A percentile compares a stretch with the other conserved stretches of the same genome.
Evolutionary conservation across 352 stramenopile genomes (phyloP).

Genomic region (Phytophthora sp.): DNA sequence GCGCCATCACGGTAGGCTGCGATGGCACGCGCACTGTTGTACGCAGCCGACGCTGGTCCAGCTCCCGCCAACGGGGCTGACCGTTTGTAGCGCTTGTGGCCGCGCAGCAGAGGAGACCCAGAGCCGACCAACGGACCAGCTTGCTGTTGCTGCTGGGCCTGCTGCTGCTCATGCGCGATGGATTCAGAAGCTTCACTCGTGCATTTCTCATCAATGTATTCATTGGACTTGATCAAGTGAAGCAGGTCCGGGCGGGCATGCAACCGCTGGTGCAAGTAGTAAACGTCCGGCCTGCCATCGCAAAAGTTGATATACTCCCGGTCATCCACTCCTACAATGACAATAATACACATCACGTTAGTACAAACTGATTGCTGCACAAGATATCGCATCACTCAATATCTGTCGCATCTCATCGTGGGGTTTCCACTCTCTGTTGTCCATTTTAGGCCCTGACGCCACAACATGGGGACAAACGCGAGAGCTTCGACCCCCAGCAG

Average conservation of each 20-base stretch:
- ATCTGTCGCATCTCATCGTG: constrained; percentile 21
- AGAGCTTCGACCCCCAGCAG: constrained; percentile 26
- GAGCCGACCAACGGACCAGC: constrained; percentile 33
- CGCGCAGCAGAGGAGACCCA: constrained; percentile 35
- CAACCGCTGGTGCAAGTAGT: constrained; percentile 80
- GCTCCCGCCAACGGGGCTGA: constrained; percentile 32
- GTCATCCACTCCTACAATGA: constrained; percentile 66
- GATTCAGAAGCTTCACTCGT: constrained; percentile 64
- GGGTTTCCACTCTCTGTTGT: constrained; percentile 10
- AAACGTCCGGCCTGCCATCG: constrained; percentile 74
- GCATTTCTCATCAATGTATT: constrained; percentile 83
- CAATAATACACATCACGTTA: constrained; percentile 24
- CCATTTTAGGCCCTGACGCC: not conserved
- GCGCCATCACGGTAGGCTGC: constrained; percentile 25
- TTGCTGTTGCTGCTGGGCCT: constrained; percentile 34
- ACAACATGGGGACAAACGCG: not conserved
- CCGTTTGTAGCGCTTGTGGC: constrained; percentile 76
- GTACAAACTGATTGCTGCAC: constrained; percentile 7
- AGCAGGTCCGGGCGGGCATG: constrained; percentile 75
- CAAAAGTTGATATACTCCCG: constrained; percentile 85
- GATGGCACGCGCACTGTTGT: constrained; percentile 33
- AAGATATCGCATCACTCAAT: constrained; percentile 8
- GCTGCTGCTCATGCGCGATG: constrained; percentile 44
- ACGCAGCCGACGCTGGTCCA: constrained; percentile 19
- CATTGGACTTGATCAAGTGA: constrained; percentile 84